Base-by-base conservation (phyloP, 2,329 filamentous ascomycete species). In the Coniella vitis region DNA sequence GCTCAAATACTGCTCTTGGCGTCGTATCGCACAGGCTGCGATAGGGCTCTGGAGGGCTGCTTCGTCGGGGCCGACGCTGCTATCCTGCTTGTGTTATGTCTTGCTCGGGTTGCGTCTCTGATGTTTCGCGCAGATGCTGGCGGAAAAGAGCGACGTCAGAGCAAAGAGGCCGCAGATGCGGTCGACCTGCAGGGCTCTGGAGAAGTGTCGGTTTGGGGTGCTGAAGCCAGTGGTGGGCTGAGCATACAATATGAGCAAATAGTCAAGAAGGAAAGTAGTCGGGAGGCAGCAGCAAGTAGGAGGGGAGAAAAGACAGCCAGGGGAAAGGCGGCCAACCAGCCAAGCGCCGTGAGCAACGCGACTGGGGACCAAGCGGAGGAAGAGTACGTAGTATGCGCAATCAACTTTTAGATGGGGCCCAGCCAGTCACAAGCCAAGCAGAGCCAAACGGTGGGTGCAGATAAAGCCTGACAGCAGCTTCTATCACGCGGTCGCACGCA, bases 131-230 rank as follows among this genome's bases (percentile, higher is more conserved):
- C 31, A 45, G 45, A 45, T 38, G 51, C 47, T 51, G 49, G 38
- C 29, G 25, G 45, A 32, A 34, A 32, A 32, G 51, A 25, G 29
- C 16, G 35, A 38, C 29, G 19, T 44, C 44, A 36, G 35, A 40
- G 42, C 49, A 48, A 54, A 29, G 25, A 29, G 52, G 52, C 25
- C 52, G 52, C 52, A 54, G 49, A 52, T 42, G 46, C 52, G 52
- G 52, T 39, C 52, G 42, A 35, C 49, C 45, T 40, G 41, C 38
- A 44, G 47, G 45, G 21, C 42, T 50, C 51, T 47, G 36, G 47
- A 38, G 17, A 7, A 35, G 37, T 37, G 39, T 41, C 44, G 20
- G 29, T 32, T 40, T 29, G 25, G 25, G 25, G 25, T 29, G 5
- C 25, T 10, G 10, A 5, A 10, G 25, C 25, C 5, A 5, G 10